Conservation (phyloP, 106 monocot genomes). For the Acorus gramineus region DNA sequence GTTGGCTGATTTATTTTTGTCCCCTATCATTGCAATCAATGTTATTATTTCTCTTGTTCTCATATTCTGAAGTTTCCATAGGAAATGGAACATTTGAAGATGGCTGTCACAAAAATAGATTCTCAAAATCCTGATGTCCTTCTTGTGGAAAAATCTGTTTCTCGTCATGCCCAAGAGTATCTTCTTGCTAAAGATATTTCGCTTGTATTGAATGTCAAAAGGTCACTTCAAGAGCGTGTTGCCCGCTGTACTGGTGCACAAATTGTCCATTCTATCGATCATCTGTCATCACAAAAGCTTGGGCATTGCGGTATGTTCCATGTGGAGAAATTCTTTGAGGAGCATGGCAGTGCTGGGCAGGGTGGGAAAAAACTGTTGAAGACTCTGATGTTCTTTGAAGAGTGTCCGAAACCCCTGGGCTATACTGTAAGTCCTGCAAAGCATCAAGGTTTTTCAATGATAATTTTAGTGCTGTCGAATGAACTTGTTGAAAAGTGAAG, state of each 20-base stretch:
- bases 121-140: conserved; percentile 77
- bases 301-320: conserved; percentile 73
- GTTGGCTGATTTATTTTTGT: conserved; percentile 14
- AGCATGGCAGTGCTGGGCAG: conserved; percentile 51
- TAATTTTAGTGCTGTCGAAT: too few species aligned
- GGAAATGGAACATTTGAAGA: conserved; percentile 91
- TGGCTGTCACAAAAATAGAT: conserved; percentile 92
- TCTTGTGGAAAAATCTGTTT: conserved; percentile 84
- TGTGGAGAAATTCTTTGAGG: conserved; percentile 77
- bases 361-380: conserved; percentile 50
- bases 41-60: not conserved
- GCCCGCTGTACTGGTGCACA: conserved; percentile 87
- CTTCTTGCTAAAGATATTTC: conserved; percentile 81
- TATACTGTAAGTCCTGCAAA: conserved; percentile 61
- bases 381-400: conserved; percentile 87
- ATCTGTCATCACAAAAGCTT: conserved; percentile 53
- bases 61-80: conserved; percentile 15
- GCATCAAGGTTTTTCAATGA: not conserved
- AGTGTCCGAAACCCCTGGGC: conserved; percentile 80
- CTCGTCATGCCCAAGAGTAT: conserved; percentile 80
- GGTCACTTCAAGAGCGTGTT: conserved; percentile 65
- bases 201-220: conserved; percentile 87
- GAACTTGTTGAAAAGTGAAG: too few species aligned
- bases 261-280: conserved; percentile 77
- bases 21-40: not conserved